phyloP scores from a whole-genome alignment of 495 filamentous ascomycete genomes.

The Cercophora samala region DNA sequence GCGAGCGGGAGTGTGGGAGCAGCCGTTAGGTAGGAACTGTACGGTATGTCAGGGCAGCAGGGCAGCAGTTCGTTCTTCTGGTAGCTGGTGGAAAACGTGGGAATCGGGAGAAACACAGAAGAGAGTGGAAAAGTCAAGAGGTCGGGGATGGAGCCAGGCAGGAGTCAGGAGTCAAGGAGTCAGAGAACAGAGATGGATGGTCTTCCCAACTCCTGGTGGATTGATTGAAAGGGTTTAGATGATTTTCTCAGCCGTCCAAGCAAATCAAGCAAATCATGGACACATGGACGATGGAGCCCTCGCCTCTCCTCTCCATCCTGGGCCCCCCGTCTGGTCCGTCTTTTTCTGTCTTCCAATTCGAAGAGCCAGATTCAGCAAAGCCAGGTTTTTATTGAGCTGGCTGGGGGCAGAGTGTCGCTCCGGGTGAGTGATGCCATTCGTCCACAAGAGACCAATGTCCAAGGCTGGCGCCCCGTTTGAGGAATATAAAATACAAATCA shows the following conservation, averaged over 20 bases:
- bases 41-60: conserved; percentile 1
- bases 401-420: conserved; percentile 29
- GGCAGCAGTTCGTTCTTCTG: too few species aligned
- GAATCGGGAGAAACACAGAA: conserved; percentile 5
- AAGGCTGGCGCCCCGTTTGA: conserved; percentile 10
- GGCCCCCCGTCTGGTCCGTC: background rate
- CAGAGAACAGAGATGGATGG: conserved; percentile 20
- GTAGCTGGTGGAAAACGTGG: conserved; percentile 8
- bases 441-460: conserved; percentile 11
- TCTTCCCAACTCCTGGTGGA: conserved; percentile 20
- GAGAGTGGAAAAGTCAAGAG: conserved; percentile 17
- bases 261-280: conserved; percentile 1
- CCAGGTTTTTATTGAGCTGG: conserved; percentile 32
- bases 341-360: background rate
- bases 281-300: conserved; percentile 2
- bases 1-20: conserved; percentile 3
- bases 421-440: conserved; percentile 27
- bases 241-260: conserved; percentile 5
- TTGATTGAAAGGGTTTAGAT: conserved; percentile 35
- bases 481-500: conserved; percentile 6
- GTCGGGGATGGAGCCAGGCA: conserved; percentile 21
- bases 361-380: background rate
- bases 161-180: conserved; percentile 17
- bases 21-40: background rate
- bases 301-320: too few species aligned